Base-by-base conservation (phyloP, 768 basidiomycete genomes). In the Lyophyllum atratum region DNA sequence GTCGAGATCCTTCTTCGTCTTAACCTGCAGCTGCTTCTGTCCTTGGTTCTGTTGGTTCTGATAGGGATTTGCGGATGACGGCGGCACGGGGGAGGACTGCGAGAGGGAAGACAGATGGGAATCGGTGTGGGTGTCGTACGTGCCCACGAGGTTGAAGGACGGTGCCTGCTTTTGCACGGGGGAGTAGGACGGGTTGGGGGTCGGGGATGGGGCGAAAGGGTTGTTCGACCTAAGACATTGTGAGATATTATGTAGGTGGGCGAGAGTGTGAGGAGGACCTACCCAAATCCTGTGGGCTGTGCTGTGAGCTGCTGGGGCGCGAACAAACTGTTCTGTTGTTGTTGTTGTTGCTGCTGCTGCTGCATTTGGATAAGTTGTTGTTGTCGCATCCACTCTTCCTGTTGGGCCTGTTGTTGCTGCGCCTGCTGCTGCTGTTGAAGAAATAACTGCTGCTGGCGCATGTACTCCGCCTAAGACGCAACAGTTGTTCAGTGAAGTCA, bases 261-360 rank as follows among this genome's bases (percentile, higher is more conserved):
- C 10, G 24, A 22, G 29, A 54, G 4, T 31, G 15, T 17, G 31
- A 43, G 9, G n/a, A 15, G 24, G 9, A 70, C 85, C 26, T 64
- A 87, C 85, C 89, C 89, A 54, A 91, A 92, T 19, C 89, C 88
- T 8, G 91, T 93, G 4, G 87, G 85, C 59, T 92, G 87, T 0
- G 80, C 66, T 26, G 47, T 52, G 10, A 62, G 54, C 5, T 61
- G 60, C 44, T 58, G 57, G n/a, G 48, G 40, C 14, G 54, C 46
- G 33, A 62, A 76, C 61, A 31, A 84, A 64, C 5, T 76, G 76
- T 64, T 76, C 77, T 48, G 73, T 74, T 40, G 78, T 68, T 80
- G 79, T 50, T 80, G 80, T 56, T 74, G 76, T 68, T 84, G 83
- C 59, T 85, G 75, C 75, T 81, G 85, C 54, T 86, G 80, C 58